Evolutionary conservation across 805 yeast species (phyloP).

Genomic region (Saccharomycopsis javanensis): DNA sequence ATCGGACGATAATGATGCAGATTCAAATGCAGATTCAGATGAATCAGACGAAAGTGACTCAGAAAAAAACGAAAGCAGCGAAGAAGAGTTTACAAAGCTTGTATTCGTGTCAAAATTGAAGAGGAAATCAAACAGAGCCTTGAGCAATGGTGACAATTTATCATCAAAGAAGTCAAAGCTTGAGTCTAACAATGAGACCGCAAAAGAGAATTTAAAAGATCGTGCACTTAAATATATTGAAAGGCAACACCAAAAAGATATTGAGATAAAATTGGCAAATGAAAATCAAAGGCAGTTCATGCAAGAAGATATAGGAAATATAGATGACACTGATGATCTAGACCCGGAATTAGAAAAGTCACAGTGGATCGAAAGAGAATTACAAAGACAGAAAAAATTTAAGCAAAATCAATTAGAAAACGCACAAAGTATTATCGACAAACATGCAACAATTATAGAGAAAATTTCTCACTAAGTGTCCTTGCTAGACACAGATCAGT

Average conservation of each 20-base stretch:
- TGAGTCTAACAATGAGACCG: neutral
- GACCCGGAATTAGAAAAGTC: conserved; percentile 60
- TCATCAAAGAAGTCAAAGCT: neutral
- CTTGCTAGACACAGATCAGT: neutral
- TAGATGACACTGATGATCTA: conserved; percentile 53
- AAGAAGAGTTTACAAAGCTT: conserved; percentile 19
- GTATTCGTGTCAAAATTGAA: conserved; percentile 34
- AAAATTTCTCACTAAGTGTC: neutral
- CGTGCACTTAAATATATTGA: conserved; percentile 18
- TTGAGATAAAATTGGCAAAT: conserved; percentile 20
- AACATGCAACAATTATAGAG: conserved; percentile 33
- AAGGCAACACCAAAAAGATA: conserved; percentile 23
- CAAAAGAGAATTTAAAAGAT: conserved; percentile 12
- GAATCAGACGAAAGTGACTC: conserved; percentile 24
- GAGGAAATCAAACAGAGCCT: conserved; percentile 26
- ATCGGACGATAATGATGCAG: too few relatives aligned
- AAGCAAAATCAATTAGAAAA: conserved; percentile 38
- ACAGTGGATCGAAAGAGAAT: conserved; percentile 66
- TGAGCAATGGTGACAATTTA: conserved; percentile 21
- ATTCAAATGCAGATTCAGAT: conserved; percentile 21
- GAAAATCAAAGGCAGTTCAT: conserved; percentile 18
- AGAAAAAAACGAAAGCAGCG: conserved; percentile 20
- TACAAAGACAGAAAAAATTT: conserved; percentile 53
- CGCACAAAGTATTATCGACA: conserved; percentile 29
- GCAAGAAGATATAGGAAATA: conserved; percentile 24